Percentiles rank a stretch among this genome's conserved stretches.
Evolutionary conservation across 2,329 filamentous ascomycete genomes (phyloP).

Genomic region (Fusarium pseudonygamai): DNA sequence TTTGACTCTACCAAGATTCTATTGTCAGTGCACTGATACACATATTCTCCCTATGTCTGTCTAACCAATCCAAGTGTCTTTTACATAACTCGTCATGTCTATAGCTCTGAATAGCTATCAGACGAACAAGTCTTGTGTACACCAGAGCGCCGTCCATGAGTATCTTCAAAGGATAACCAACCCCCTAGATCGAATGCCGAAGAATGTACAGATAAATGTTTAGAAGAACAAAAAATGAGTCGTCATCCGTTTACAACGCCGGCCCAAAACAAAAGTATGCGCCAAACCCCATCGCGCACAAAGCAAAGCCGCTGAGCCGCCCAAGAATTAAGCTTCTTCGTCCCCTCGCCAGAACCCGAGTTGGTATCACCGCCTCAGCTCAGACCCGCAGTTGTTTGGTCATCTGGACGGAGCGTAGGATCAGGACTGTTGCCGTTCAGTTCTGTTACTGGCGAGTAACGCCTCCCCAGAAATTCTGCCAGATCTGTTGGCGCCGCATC

Average conservation of each 20-base stretch:
- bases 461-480: conserved; percentile 24
- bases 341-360: conserved; percentile 9
- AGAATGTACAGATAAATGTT: conserved; percentile 33
- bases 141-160: conserved; percentile 33
- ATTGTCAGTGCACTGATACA: neutral
- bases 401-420: conserved; percentile 36
- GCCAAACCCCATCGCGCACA: conserved; percentile 25
- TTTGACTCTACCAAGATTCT: neutral
- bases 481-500: conserved; percentile 39
- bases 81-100: neutral
- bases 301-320: conserved; percentile 13
- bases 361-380: neutral
- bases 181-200: conserved; percentile 27
- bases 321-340: neutral
- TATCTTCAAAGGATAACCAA: conserved; percentile 23
- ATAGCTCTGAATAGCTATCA: conserved; percentile 6
- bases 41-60: neutral
- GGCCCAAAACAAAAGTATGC: conserved; percentile 29
- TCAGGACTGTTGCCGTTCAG: conserved; percentile 35
- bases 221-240: conserved; percentile 4
- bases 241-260: conserved; percentile 38
- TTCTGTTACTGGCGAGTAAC: conserved; percentile 32
- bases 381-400: conserved; percentile 16
- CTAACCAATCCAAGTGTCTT: conserved; percentile 1
- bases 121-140: conserved; percentile 18